A percentile compares a stretch with the other conserved stretches of the same genome.
Conservation (phyloP, 1,284 basidiomycete genomes). For the Cutaneotrichosporon mucoides region DNA sequence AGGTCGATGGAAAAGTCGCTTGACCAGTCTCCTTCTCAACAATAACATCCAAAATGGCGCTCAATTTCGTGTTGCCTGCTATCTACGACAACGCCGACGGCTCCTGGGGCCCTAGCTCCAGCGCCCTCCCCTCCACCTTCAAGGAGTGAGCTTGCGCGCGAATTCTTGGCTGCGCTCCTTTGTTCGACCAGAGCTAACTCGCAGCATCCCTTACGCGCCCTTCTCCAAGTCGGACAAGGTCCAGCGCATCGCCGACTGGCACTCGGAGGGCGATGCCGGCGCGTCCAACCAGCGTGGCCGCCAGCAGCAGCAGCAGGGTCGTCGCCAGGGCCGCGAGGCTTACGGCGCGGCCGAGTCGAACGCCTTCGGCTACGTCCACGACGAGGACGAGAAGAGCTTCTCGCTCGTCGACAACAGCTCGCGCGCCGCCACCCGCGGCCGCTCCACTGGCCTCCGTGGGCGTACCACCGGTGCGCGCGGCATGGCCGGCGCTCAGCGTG, state of each 20-base stretch:
- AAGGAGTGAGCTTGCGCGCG: slow-evolving; percentile 41
- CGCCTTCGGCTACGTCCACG: slow-evolving; percentile 98
- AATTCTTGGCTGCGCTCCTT: not conserved
- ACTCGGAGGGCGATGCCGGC: slow-evolving; percentile 63
- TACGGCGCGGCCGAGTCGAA: slow-evolving; percentile 63
- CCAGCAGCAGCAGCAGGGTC: slow-evolving; percentile 27
- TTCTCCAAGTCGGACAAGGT: slow-evolving; percentile 99
- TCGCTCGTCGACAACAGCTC: slow-evolving; percentile 79
- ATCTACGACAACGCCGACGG: slow-evolving; percentile 50
- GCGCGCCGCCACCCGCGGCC: slow-evolving; percentile 55
- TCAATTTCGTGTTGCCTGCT: slow-evolving; percentile 46
- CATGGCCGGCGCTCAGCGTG: slow-evolving; percentile 23
- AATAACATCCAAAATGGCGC: slow-evolving; percentile 29
- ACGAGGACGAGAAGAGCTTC: slow-evolving; percentile 97
- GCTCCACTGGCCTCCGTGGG: slow-evolving; percentile 11
- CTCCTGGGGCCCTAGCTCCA: slow-evolving; percentile 50
- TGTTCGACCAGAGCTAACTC: not conserved
- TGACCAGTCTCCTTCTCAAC: not conserved
- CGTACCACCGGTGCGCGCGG: slow-evolving; percentile 21
- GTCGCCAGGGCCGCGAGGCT: slow-evolving; percentile 49
- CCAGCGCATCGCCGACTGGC: slow-evolving; percentile 97
- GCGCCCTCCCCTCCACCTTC: slow-evolving; percentile 46
- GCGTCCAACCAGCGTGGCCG: slow-evolving; percentile 32
- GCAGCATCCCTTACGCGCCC: slow-evolving; percentile 83
- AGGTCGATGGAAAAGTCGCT: slow-evolving; percentile 1